Conservation (phyloP, 768 basidiomycete genomes). For the Lentinula raphanica region DNA sequence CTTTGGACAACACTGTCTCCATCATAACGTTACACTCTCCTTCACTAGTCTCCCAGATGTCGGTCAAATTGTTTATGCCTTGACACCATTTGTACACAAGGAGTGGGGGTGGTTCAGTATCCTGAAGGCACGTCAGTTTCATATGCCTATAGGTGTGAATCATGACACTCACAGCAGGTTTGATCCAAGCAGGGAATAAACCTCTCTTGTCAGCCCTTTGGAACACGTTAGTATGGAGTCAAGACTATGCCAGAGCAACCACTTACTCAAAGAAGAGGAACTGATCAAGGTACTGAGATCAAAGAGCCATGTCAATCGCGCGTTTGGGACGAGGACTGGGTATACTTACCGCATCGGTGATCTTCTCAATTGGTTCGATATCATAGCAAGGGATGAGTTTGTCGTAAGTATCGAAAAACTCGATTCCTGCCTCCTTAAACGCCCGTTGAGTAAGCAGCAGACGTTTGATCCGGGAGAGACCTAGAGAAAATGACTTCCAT, state of each 20-base stretch:
- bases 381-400: conserved; percentile 98
- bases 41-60: conserved; percentile 97
- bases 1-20: conserved; percentile 97
- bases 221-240: conserved; percentile 3
- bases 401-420: conserved; percentile 97
- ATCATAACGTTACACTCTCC: conserved; percentile 98
- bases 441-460: conserved; percentile 93
- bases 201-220: conserved; percentile 88
- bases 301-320: conserved; percentile 11
- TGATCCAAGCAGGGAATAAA: conserved; percentile 98
- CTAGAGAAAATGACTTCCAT: conserved; percentile 24
- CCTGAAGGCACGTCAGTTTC: conserved; percentile 31
- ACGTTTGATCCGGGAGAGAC: conserved; percentile 95
- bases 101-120: conserved; percentile 94
- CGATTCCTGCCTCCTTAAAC: conserved; percentile 97
- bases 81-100: conserved; percentile 99
- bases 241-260: background rate
- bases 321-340: background rate
- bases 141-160: background rate
- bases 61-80: conserved; percentile 97
- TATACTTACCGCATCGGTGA: conserved; percentile 84
- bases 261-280: conserved; percentile 92
- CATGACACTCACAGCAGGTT: conserved; percentile 68
- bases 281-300: conserved; percentile 81
- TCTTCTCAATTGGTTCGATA: conserved; percentile 99